A percentile compares a stretch with the other conserved stretches of the same genome.
phyloP scores from a whole-genome alignment of 257 asterid species.

The Solanum pinnatisectum region DNA sequence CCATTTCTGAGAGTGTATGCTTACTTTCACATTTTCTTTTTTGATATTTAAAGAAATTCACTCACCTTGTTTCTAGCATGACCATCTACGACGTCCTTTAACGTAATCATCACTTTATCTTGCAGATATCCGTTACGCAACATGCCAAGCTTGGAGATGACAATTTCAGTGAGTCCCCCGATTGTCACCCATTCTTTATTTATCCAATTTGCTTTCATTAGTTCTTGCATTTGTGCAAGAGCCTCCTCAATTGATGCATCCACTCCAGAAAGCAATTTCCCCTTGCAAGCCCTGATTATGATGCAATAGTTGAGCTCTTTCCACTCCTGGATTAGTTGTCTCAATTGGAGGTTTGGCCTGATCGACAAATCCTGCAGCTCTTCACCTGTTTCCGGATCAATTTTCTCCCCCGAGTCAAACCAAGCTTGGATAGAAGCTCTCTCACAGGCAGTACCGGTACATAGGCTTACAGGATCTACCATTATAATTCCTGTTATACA shows the following conservation, averaged over 20 bases:
- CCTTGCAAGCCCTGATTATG: conserved; percentile 43
- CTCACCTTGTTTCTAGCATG: conserved; percentile 56
- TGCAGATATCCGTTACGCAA: conserved; percentile 8
- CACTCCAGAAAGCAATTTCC: conserved; percentile 14
- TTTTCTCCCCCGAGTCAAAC: conserved; percentile 31
- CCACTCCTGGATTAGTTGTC: conserved; percentile 62
- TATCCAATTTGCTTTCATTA: conserved; percentile 28
- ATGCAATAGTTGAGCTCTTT: conserved; percentile 53
- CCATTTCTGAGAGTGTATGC: background rate
- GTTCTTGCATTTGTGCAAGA: conserved; percentile 28
- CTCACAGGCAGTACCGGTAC: conserved; percentile 60
- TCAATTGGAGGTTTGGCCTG: conserved; percentile 39
- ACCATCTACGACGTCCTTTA: conserved; percentile 38
- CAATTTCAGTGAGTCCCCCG: conserved; percentile 34
- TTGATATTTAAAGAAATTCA: background rate
- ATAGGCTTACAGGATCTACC: conserved; percentile 57
- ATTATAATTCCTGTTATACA: conserved; percentile 34
- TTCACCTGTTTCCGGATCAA: conserved; percentile 53
- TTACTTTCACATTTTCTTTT: background rate
- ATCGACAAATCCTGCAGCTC: conserved; percentile 33
- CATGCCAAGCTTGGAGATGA: conserved; percentile 18
- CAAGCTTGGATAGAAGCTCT: conserved; percentile 36
- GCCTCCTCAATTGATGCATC: conserved; percentile 25
- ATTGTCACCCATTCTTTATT: conserved; percentile 56
- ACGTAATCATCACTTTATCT: conserved; percentile 16